Base-by-base conservation (phyloP, 2,329 filamentous ascomycete species). In the Beauveria sp. region DNA sequence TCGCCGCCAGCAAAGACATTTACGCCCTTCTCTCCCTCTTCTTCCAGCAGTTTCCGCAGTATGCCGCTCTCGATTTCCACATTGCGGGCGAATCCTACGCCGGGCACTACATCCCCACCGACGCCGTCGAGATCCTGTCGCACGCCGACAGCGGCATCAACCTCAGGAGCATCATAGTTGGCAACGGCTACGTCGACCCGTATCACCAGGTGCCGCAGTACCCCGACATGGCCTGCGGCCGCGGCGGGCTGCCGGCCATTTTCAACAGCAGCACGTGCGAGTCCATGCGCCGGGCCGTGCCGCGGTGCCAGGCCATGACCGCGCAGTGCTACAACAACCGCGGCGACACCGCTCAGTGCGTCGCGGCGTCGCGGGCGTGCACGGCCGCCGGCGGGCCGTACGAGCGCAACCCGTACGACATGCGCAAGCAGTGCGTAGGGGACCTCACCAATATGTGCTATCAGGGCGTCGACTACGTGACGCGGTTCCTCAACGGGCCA, bases 111-210 rank as follows among this genome's bases (percentile, higher is more conserved):
- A 96, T 96, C 67, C 93, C 93, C 45, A 90, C 93, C 66, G 96
- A 96, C 69, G 87, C 92, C 57, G 87, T 89, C 3, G 93, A 97
- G 82, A 96, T 97, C 67, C 82, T 96, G 59, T 88, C 88, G 28
- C 92, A 96, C 83, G 91, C 96, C 86, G 89, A 96, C 77, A 89
- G 90, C 74, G 96, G 96, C 83, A 96, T 97, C 83, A 96, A 97
- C 81, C 88, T 97, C 67, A 89, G 97, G 83, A 96, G 93, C 49
- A 83, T 97, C 65, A 79, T 96, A 66, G 96, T 99, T 70, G 95
- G 95, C 64, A 99, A 99, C 75, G 95, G 95, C 76, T 84, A 98
- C 67, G 98, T 93, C 60, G 95, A 99, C 76, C 90, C 89, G 63
- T 84, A 89, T 67, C 96, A 91, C 52, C 95, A 99, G 79, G 97